Conservation (phyloP, 202 grass and related monocot species). For the Saccharum hybrid region DNA sequence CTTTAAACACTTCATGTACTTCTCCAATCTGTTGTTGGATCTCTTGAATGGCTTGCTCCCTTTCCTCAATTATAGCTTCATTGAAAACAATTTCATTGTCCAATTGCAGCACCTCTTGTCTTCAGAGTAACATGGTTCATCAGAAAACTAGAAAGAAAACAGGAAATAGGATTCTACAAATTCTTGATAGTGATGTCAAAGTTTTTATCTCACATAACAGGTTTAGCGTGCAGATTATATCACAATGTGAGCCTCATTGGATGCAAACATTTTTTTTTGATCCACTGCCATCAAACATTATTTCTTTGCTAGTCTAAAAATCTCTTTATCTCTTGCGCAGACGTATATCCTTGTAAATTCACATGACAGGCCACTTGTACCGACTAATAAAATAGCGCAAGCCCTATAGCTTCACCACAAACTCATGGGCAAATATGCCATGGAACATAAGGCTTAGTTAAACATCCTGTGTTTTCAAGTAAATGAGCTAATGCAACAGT, state of each 20-base stretch:
- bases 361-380: not conserved
- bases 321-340: not conserved
- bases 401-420: not conserved
- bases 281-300: slow-evolving; percentile 3
- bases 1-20: slow-evolving; percentile 88
- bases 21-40: slow-evolving; percentile 94
- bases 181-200: not conserved
- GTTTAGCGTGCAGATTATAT: slow-evolving; percentile 10
- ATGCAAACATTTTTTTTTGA: not conserved
- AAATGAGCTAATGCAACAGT: not conserved
- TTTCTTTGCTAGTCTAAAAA: not conserved
- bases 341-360: not conserved
- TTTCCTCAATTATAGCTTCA: slow-evolving; percentile 92
- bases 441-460: too few species aligned
- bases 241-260: not conserved
- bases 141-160: not conserved
- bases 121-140: slow-evolving; percentile 52
- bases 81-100: slow-evolving; percentile 92
- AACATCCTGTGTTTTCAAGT: not conserved
- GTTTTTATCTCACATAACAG: not conserved
- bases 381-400: not conserved
- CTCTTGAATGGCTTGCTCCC: slow-evolving; percentile 80
- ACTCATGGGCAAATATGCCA: not conserved
- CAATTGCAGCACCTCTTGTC: slow-evolving; percentile 78
- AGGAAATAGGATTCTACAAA: not conserved